Evolutionary conservation across 208 protist genomes (phyloP).

Genomic region (Trypanosoma vivax): DNA sequence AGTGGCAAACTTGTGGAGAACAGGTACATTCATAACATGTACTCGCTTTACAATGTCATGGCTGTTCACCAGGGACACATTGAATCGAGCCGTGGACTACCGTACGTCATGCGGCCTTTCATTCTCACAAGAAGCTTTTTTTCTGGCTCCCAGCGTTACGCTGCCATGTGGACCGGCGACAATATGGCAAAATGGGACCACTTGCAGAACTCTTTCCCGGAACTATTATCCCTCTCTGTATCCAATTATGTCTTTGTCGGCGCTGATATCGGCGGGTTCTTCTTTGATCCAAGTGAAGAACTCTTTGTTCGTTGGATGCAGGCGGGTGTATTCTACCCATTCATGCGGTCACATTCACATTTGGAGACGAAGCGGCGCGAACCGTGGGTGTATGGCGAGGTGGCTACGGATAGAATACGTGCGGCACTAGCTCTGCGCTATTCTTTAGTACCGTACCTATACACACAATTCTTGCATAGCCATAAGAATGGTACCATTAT

Average conservation of each 20-base stretch:
- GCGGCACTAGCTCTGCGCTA: constrained; percentile 88
- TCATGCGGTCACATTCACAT: constrained; percentile 97
- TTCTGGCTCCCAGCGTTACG: constrained; percentile 95
- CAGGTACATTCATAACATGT: constrained; percentile 98
- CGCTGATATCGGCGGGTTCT: constrained; percentile 98
- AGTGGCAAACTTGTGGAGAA: constrained; percentile 79
- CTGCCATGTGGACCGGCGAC: constrained; percentile 98
- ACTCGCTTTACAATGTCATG: constrained; percentile 89
- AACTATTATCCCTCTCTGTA: constrained; percentile 94
- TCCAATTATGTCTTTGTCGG: constrained; percentile 95
- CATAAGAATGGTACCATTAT: constrained; percentile 77
- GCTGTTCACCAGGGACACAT: constrained; percentile 86
- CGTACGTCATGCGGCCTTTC: constrained; percentile 88
- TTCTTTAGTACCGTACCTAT: constrained; percentile 93
- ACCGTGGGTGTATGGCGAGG: constrained; percentile 94
- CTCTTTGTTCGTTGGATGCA: constrained; percentile 98
- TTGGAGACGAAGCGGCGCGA: constrained; percentile 96
- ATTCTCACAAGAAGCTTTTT: constrained; percentile 98
- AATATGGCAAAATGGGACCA: constrained; percentile 96
- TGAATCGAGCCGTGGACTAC: constrained; percentile 29
- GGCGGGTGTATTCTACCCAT: constrained; percentile 93
- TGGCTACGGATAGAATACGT: constrained; percentile 55
- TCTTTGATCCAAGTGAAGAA: constrained; percentile 94
- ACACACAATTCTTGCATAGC: constrained; percentile 93
- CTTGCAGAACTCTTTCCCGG: constrained; percentile 90